Percentiles rank a stretch among this genome's conserved stretches.
phyloP scores from a whole-genome alignment of 495 filamentous ascomycete genomes.

The Neurospora sp. region DNA sequence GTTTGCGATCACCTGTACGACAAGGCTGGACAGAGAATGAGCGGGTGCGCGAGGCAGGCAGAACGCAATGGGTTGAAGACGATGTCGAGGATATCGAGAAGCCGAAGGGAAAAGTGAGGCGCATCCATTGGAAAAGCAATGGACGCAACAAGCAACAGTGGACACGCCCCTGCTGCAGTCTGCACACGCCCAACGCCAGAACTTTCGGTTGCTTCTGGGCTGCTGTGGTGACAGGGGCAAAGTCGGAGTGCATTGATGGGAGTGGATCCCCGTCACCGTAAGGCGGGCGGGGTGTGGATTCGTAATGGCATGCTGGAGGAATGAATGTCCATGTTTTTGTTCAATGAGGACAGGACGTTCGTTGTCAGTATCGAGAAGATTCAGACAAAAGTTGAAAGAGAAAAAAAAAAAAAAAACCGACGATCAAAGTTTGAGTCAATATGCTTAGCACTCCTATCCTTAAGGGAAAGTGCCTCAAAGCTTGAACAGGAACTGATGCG shows the following conservation, averaged over 20 bases:
- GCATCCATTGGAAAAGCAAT: neutral
- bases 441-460: no score
- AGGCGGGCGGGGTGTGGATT: neutral
- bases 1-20: neutral
- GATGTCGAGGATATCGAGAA: neutral
- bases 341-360: no score
- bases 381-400: no score
- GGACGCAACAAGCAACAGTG: neutral
- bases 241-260: neutral
- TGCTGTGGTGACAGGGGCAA: neutral
- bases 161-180: neutral
- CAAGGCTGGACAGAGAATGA: neutral
- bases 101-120: conserved; percentile 11
- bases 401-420: no score
- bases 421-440: no score
- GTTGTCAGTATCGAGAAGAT: no score
- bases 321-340: neutral
- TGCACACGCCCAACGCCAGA: neutral
- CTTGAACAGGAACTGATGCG: no score
- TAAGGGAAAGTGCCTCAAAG: no score
- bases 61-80: neutral
- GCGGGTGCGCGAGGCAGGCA: neutral
- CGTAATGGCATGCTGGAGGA: neutral
- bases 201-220: neutral
- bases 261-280: neutral